A percentile compares a stretch with the other conserved stretches of the same genome.
These are phyloP conservation scores for Claviceps digitariae DNA, from an alignment of 2,329 filamentous ascomycete genomes.

Conservation along the genomic window DNA sequence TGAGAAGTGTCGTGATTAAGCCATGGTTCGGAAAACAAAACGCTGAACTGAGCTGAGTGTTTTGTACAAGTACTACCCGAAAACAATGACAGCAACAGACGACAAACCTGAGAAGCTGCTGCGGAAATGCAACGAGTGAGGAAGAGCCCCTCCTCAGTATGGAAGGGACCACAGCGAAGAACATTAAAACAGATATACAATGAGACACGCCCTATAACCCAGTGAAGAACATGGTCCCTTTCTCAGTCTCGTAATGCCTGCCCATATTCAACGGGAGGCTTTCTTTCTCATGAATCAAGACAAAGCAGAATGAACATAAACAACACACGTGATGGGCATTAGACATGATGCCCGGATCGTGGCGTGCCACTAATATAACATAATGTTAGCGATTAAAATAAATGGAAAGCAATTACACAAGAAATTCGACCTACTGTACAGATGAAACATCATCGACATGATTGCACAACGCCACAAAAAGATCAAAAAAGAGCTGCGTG, in stretches of 20 bases:
- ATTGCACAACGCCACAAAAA: constrained; percentile 88
- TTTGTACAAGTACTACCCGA: constrained; percentile 19
- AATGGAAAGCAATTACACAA: neutral
- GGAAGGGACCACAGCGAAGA: neutral
- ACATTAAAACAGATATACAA: neutral
- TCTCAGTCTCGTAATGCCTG: neutral
- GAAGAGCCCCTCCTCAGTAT: neutral
- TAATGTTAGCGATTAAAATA: neutral
- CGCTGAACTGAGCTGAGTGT: constrained; percentile 15
- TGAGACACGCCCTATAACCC: neutral
- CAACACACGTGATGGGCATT: constrained; percentile 5
- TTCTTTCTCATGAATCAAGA: neutral
- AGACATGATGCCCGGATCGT: constrained; percentile 33
- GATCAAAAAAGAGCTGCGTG: constrained; percentile 74
- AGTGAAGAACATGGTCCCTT: neutral
- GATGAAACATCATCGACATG: constrained; percentile 62
- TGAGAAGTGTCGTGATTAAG: neutral
- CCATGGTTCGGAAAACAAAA: neutral
- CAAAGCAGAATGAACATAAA: neutral
- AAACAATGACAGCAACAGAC: constrained; percentile 1
- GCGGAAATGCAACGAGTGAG: neutral
- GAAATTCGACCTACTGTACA: constrained; percentile 33
- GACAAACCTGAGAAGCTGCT: neutral
- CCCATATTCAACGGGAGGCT: no score
- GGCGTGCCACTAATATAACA: constrained; percentile 22